Evolutionary conservation across 768 basidiomycete species (phyloP), one percentile per base, ranked within the genome.

Genomic region (Tubosaeta sp.): DNA sequence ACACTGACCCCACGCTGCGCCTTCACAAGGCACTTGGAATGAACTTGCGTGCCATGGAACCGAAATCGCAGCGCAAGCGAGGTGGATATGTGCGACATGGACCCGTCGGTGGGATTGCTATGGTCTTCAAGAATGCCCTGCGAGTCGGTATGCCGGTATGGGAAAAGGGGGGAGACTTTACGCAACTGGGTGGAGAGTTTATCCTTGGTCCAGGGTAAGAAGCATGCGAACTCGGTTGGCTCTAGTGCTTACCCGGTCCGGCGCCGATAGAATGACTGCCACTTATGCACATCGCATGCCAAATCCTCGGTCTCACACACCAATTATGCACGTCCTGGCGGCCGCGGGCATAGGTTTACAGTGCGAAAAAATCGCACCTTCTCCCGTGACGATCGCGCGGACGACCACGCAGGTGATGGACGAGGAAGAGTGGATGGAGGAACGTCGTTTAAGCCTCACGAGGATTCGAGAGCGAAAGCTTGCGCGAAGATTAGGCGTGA

Each of bases 141-240:
- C 80, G 80, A 51, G 80, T 82, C 24, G 81, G 84, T 22, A 86
- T 94, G 84, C 89, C 90, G 0, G 73, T 90, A 13, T 88, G 87
- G 82, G 85, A 85, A 71, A 81, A 80, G 53, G 86, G 84, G 3
- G 91, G 91, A 0, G 84, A 92, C 59, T 66, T 83, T 38, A 69
- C 76, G 36, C 90, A 94, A 68, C 74, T 95, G 18, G 94, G 94
- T 10, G 94, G 94, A 21, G 94, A 97, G 71, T 94, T 95, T 62
- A 78, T 88, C 22, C 73, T 88, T 14, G 81, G 80, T 13, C 81
- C 82, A 9, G 82, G 80, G 80, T 82, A 54, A 55, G 76, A 24
- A 19, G 9, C 74, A 53, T 74, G 71, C 44, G 14, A 13, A 21
- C n/a, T 35, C 40, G 38, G n/a, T 38, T 44, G 40, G n/a, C 34